Percentiles rank a stretch among this genome's conserved stretches.
Conservation (phyloP, 257 asterid species). For the Solanum ahanhuiri region DNA sequence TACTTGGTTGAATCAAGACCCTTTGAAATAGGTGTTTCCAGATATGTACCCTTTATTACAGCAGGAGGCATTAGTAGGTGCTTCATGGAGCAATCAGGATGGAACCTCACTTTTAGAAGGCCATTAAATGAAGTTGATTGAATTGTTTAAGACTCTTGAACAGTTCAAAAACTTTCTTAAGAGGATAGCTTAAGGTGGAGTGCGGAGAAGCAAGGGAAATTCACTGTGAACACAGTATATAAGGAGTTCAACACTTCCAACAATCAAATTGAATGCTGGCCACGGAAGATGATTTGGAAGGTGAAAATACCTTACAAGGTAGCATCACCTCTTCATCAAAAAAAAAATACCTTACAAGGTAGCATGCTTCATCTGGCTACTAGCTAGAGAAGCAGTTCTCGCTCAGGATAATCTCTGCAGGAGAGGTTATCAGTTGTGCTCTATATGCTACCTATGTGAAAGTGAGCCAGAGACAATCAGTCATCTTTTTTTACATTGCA, state of each 20-base stretch:
- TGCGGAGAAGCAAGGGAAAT: neutral
- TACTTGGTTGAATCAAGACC: neutral
- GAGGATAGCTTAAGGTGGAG: neutral
- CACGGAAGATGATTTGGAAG: neutral
- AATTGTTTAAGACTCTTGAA: neutral
- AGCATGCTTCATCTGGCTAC: neutral
- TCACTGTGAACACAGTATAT: neutral
- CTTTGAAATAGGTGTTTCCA: neutral
- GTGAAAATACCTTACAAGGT: neutral
- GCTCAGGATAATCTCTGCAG: neutral
- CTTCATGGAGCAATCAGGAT: neutral
- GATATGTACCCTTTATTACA: neutral
- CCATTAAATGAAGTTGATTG: neutral
- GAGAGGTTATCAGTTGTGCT: neutral
- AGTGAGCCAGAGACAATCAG: neutral
- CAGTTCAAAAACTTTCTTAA: neutral
- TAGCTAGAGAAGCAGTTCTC: neutral
- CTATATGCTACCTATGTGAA: neutral
- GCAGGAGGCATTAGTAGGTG: neutral
- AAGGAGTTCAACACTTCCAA: neutral
- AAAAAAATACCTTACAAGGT: neutral
- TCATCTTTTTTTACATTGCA: neutral
- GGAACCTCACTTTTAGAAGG: neutral
- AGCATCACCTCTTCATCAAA: neutral
- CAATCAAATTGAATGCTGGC: neutral